Evolutionary conservation across 306 rosid species (phyloP), one percentile per base, ranked within the genome.

Genomic region (Cucurbita pepo): DNA sequence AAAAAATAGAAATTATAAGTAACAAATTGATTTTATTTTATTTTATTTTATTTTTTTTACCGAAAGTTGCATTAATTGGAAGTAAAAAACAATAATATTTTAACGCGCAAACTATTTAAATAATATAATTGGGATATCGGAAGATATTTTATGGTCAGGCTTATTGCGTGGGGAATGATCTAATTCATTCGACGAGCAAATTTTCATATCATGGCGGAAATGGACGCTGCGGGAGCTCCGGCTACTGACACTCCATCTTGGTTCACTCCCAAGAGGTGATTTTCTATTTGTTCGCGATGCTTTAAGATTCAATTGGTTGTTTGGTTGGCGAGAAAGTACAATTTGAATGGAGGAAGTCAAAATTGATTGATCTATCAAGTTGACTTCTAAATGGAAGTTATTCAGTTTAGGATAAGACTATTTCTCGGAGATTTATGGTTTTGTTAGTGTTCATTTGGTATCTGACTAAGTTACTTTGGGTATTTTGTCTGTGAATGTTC

Each of bases 211-310:
- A 1, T 61, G 53, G 64, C 69, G 79, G 88, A 79, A 59, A 53
- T 76, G 41, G 65, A 69, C 55, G 73, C 69, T 77, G 78, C 61
- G 57, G 77, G 37, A 43, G 59, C 67, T 73, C 59, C 96, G 22
- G 62, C 84, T 54, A 75, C 62, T 72, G 79, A 80, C 72, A n/a
- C 83, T 48, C 75, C 85, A 50, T 89, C 96, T 34, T 91, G 96
- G 91, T 87, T 89, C 82, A 87, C 97, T 53, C 96, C 97, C 41
- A 89, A 84, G 64, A 86, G 92, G 96, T 89, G 69, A 54, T 15
- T 19, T 10, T 10, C 64, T 47, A 52, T 76, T 43, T 45, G 48
- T 58, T 70, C 6, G 15, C 58, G 15, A 40, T 11, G 37, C 30
- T 72, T 61, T 21, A n/a, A 44, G 30, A 30, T 40, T 63, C 16